Evolutionary conservation across 2,329 filamentous ascomycete genomes (phyloP), one percentile per base, ranked within the genome.

Genomic region (Helotiales sp.): DNA sequence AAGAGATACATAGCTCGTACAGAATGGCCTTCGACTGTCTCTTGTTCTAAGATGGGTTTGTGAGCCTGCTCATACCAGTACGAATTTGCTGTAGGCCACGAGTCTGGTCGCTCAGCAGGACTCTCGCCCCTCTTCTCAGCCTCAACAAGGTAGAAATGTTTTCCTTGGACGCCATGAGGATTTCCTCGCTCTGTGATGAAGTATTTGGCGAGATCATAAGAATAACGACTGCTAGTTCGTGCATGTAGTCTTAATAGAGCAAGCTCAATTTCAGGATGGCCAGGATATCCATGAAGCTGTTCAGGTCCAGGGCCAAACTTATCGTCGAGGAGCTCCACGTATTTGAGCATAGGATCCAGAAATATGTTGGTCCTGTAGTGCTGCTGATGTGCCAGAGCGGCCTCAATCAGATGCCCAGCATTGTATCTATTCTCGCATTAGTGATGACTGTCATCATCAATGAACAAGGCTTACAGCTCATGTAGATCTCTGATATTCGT

Each of bases 1-100:
- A 84, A 73, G 1, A 87, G 76, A 65, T 87, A 86, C 75, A 85
- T 79, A 0, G 80, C 82, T 27, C 84, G 74, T 3, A 87, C 83
- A 0, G 80, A 76, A 60, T 87, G 83, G 0, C 83, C 84, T 63
- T 86, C 79, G 44, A 86, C 75, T 0, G 76, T 77, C 27, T 74
- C 58, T 66, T 86, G 82, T 51, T 83, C 74, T 0, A 76, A 62
- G 19, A 86, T 79, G 0, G 82, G 82, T 27, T 68, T 65, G 63
- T 86, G 82, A 0, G 83, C 79, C 67, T 86, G 82, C 55, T 79
- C 77, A 63, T 86, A 85, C 79, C 78, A 79, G 51, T 74, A 68
- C 25, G 66, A 13, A 12, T 25, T 15, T 15, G 67, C 60, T 59
- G 73, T 73, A 2, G 78, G 77, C 61, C 77, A 85, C 33, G 76